A percentile compares a stretch with the other conserved stretches of the same genome.
Evolutionary conservation across 1,284 basidiomycete genomes (phyloP).

Genomic region (Entoloma clypeatum): DNA sequence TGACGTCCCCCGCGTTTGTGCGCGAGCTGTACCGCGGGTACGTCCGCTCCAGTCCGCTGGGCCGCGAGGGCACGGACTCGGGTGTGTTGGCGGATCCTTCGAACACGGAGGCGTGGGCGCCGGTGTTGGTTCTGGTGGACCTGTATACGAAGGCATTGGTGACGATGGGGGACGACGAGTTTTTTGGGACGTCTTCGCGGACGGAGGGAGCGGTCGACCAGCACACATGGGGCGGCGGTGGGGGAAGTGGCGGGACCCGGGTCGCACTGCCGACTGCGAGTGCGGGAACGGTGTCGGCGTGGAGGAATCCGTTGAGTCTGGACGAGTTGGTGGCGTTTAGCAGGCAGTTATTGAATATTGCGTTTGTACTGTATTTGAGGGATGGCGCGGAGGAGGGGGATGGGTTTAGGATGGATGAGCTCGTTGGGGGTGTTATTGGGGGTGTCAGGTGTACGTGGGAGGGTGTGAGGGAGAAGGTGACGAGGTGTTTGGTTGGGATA

Average conservation of each 20-base stretch:
- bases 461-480: slow-evolving; percentile 66
- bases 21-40: slow-evolving; percentile 72
- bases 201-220: background rate
- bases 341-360: slow-evolving; percentile 70
- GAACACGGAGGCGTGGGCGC: slow-evolving; percentile 47
- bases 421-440: slow-evolving; percentile 41
- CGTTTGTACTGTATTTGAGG: slow-evolving; percentile 78
- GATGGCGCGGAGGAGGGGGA: slow-evolving; percentile 44
- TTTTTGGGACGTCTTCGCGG: slow-evolving; percentile 55
- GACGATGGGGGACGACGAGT: slow-evolving; percentile 96
- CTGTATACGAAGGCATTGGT: slow-evolving; percentile 84
- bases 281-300: slow-evolving; percentile 17
- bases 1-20: slow-evolving; percentile 54
- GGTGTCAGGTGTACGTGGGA: slow-evolving; percentile 49
- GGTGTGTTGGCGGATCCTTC: slow-evolving; percentile 39
- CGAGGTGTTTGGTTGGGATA: slow-evolving; percentile 73
- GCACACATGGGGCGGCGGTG: background rate
- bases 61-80: slow-evolving; percentile 46
- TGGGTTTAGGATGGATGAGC: slow-evolving; percentile 18
- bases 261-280: slow-evolving; percentile 13
- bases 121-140: slow-evolving; percentile 79
- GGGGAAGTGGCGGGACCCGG: slow-evolving; percentile 8
- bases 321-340: slow-evolving; percentile 80
- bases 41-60: slow-evolving; percentile 57
- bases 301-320: slow-evolving; percentile 72